Evolutionary conservation across 2,329 filamentous ascomycete genomes (phyloP).

Genomic region (Didymella pomorum): DNA sequence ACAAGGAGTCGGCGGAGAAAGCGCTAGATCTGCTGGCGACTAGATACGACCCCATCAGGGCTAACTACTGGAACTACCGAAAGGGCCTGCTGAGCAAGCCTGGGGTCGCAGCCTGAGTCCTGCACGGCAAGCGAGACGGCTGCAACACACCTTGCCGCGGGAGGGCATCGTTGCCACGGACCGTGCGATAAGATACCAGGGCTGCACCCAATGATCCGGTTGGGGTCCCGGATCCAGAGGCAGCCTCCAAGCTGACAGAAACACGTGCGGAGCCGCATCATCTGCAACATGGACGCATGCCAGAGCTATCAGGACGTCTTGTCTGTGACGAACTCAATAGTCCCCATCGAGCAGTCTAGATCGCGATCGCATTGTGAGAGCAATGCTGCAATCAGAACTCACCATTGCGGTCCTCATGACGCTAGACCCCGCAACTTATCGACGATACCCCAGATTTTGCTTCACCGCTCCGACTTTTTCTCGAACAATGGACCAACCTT

Average conservation of each 20-base stretch:
- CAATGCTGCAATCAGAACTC: constrained; percentile 27
- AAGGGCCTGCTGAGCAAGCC: constrained; percentile 52
- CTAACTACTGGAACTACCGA: constrained; percentile 90
- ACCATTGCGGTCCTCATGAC: constrained; percentile 28
- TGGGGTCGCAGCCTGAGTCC: constrained; percentile 32
- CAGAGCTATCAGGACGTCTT: constrained; percentile 7
- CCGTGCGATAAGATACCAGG: constrained; percentile 7
- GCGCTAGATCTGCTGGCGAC: constrained; percentile 77
- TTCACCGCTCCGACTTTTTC: constrained; percentile 29
- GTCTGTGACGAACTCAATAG: constrained; percentile 21
- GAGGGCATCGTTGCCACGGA: constrained; percentile 7
- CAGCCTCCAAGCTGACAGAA: constrained; percentile 11
- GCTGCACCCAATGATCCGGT: constrained; percentile 33
- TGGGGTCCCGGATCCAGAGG: constrained; percentile 27
- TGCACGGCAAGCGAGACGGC: constrained; percentile 4
- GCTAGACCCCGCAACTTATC: constrained; percentile 29
- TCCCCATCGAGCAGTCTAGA: constrained; percentile 21
- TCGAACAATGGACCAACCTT: constrained; percentile 32
- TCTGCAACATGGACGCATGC: constrained; percentile 9
- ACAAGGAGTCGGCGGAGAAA: constrained; percentile 68
- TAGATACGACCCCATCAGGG: constrained; percentile 89
- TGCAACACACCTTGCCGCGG: constrained; percentile 11
- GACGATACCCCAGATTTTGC: constrained; percentile 20
- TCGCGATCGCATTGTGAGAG: constrained; percentile 19
- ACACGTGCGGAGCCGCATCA: constrained; percentile 29